Base-by-base conservation (phyloP, 169 alveolate genomes). In the Cryptosporidium baileyi region DNA sequence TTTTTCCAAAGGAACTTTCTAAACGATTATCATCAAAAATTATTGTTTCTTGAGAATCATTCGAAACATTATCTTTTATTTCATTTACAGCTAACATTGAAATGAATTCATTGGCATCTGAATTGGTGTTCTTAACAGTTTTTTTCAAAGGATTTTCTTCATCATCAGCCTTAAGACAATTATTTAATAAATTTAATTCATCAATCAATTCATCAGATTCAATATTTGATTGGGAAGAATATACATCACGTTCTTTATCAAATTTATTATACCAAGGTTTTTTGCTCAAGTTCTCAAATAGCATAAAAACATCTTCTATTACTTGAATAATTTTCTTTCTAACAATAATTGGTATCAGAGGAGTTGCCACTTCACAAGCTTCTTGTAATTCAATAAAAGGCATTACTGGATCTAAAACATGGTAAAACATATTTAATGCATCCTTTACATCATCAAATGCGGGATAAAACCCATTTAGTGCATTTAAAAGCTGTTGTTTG, bases 341-440 rank as follows among this genome's bases (percentile, higher is more conserved):
- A 22, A 65, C 38, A 17, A 34, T 3, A 2, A 7, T 47, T n/a
- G 57, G 40, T 13, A 65, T 65, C 1, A 65, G 61, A 0, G 81
- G 81, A 0, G 81, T 45, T 15, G 81, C 81, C 11, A 65, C 81
- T 47, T 65, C 81, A 36, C 63, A 65, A 19, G 81, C 81, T 30
- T 65, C 81, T 34, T 65, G 81, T 28, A 65, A 40, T 36, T 65
- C 81, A 65, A 65, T 65, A 30, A 65, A 65, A 1, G 81, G 81
- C 61, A 65, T 65, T 1, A 51, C 17, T 47, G 81, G 81, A 40
- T 65, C 81, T 34, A 65, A 51, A 28, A 65, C 81, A 30, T 65
- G 81, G 17, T 65, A 65, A 47, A 65, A 65, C 81, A 65, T 65
- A 1, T 57, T 49, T 3, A 65, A 49, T 3, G 81, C 81, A 28